Evolutionary conservation across 768 basidiomycete species (phyloP).

Genomic region (Boletus tomentosulus): DNA sequence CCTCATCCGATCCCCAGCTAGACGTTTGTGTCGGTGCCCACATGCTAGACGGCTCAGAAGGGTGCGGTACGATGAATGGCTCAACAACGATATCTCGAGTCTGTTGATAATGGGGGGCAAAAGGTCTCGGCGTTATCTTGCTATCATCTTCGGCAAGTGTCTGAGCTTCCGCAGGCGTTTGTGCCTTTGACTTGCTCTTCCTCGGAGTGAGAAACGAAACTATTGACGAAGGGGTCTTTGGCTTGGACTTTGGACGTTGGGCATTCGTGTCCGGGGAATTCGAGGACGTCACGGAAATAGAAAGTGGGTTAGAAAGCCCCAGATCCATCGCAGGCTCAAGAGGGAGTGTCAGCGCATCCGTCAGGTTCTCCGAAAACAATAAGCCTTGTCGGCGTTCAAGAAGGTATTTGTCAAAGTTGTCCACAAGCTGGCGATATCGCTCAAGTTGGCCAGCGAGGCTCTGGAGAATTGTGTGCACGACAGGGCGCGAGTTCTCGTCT

Average conservation of each 20-base stretch:
- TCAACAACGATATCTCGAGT: constrained; percentile 70
- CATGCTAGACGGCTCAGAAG: constrained; percentile 43
- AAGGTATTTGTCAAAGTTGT: constrained; percentile 80
- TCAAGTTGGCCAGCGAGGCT: constrained; percentile 80
- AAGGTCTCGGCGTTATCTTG: constrained; percentile 65
- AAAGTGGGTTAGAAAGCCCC: constrained; percentile 12
- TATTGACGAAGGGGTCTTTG: constrained; percentile 57
- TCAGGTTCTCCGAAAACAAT: constrained; percentile 86
- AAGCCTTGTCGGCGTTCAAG: constrained; percentile 84
- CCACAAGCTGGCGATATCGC: constrained; percentile 67
- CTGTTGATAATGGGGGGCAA: constrained; percentile 78
- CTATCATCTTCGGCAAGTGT: constrained; percentile 41
- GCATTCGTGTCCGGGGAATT: constrained; percentile 31
- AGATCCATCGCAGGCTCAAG: constrained; percentile 59
- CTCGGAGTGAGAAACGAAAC: constrained; percentile 79
- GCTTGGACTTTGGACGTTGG: constrained; percentile 44
- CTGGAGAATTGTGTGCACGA: constrained; percentile 77
- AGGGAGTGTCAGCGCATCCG: constrained; percentile 76
- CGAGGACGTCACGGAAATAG: constrained; percentile 25
- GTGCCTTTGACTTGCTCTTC: constrained; percentile 49
- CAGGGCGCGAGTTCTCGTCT: constrained; percentile 69
- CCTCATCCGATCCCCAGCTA: constrained; percentile 58
- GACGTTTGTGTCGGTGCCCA: constrained; percentile 58
- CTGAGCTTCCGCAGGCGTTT: constrained; percentile 36
- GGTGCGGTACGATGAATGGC: constrained; percentile 59